These are phyloP conservation scores for Silene noctiflora DNA, from an alignment of 179 eudicot genomes.

Conservation along the genomic window DNA sequence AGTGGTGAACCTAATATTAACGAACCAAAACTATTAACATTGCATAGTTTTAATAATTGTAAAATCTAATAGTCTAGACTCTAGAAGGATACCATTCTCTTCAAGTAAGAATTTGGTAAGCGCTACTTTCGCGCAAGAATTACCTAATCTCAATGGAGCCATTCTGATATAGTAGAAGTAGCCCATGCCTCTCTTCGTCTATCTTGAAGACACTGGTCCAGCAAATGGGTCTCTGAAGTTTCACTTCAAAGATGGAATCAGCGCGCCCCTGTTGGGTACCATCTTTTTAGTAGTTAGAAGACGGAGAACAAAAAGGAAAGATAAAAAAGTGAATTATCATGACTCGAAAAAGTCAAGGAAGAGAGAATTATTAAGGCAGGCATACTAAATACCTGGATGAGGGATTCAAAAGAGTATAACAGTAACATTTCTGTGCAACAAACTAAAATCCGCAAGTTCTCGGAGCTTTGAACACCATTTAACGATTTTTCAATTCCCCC, in stretches of 20 bases:
- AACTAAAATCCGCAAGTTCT: constrained; percentile 48
- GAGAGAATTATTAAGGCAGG: constrained; percentile 5
- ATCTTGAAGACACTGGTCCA: constrained; percentile 60
- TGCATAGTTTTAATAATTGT: not conserved
- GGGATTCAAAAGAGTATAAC: constrained; percentile 48
- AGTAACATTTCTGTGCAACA: constrained; percentile 56
- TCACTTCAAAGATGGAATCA: constrained; percentile 48
- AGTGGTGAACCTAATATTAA: not conserved
- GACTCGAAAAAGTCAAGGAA: not conserved
- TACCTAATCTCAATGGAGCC: constrained; percentile 79
- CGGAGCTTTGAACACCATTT: constrained; percentile 29
- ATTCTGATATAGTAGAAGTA: constrained; percentile 59
- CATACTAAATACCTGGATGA: constrained; percentile 49
- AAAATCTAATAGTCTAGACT: not conserved
- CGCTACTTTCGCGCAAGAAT: constrained; percentile 14
- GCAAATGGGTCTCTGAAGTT: constrained; percentile 56
- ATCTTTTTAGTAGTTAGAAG: constrained; percentile 13
- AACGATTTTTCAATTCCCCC: constrained; percentile 29
- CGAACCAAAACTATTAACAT: not conserved
- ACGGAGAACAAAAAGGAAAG: not conserved
- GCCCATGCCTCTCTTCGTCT: constrained; percentile 45
- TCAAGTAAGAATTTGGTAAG: not conserved
- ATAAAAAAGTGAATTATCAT: not conserved
- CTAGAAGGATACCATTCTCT: constrained; percentile 14
- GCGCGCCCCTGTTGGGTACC: constrained; percentile 50